Evolutionary conservation across 1,284 basidiomycete species (phyloP), one percentile per base, ranked within the genome.

Genomic region (Pulveroboletus sp.): DNA sequence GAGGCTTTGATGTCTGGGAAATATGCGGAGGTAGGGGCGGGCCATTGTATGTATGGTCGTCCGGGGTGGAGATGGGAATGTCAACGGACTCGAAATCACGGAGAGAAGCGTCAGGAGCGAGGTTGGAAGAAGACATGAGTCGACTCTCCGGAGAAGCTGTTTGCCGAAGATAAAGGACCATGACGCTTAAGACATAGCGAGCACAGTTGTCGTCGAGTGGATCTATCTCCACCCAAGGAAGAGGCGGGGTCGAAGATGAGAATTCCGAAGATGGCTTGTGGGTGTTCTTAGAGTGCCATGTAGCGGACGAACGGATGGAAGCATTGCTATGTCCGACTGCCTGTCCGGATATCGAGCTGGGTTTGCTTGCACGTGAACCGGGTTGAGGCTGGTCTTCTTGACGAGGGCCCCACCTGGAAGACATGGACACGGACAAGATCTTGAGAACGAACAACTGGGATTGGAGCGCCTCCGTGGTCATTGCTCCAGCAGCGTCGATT

Each of bases 381-480:
- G 78, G 70, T 17, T 75, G 72, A 17, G 69, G 68, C 48, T 70
- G 69, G 16, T 76, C 76, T 13, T 66, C 64, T 52, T 73, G 77
- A 63, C 60, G 70, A 45, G 75, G 65, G 24, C 70, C 74, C 89
- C 90, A 94, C 47, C 91, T 87, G 24, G 89, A 86, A 13, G 90
- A 84, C 78, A 97, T 82, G 59, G 82, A 84, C 67, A 82, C 80
- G 37, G 88, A 82, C 19, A 98, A 75, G 42, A 96, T 84, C 73
- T 96, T 93, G 62, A 97, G 79, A 33, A 97, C 74, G 65, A 93
- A 93, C 2, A 97, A 79, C 70, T 96, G 92, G 0, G 94, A 96
- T 66, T 96, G 93, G 10, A 96, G 80, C 50, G 89, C 81, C 60
- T 92, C 87, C 26, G 90, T 77, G 1, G 84, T 78, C 56, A 82